Base-by-base conservation (phyloP, 2,329 filamentous ascomycete species). In the Venturia pyrina region DNA sequence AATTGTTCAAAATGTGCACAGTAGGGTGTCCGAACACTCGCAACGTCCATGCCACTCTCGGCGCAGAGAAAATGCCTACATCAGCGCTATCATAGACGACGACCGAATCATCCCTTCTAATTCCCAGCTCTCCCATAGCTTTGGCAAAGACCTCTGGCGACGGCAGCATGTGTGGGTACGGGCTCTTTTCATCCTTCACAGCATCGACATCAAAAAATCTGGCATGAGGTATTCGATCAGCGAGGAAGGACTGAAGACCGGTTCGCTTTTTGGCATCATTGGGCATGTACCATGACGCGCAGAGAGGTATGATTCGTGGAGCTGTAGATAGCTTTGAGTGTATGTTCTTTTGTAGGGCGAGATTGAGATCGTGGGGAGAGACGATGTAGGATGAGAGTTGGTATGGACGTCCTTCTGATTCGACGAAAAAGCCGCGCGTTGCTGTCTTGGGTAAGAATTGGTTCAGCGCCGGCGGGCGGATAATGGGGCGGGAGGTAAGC, bases 121-220 rank as follows among this genome's bases (percentile, higher is more conserved):
- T 95, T 8, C 95, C 95, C 62, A 99, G 79, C 69, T 89, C 85
- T 71, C 89, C 88, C 93, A 99, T 96, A 53, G 93, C 91, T 65
- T 88, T 85, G 57, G 91, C 90, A 74, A 99, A 98, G 63, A 86
- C 83, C 72, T 90, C 87, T 46, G 90, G 82, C 8, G 84, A 88
- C 2, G 95, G 95, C 2, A 99, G 85, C 95, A 99, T 99, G 76
- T 99, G 95, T 8, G 95, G 93, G 75, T 96, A 98, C 1, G 91
- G 89, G 65, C 89, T 96, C 71, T 87, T 86, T 69, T 87, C 87
- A 77, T 99, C 93, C 72, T 95, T 91, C 74, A 96, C 85, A 72
- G 87, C 91, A 78, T 99, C 95, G 65, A 99, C 83, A 76, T 99
- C 93, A 76, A 99, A 99, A 84, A 98, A 99, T 41, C 92, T 89